These are phyloP conservation scores for Leptographium flavum DNA, from an alignment of 2,329 filamentous ascomycete genomes.

Conservation along the genomic window DNA sequence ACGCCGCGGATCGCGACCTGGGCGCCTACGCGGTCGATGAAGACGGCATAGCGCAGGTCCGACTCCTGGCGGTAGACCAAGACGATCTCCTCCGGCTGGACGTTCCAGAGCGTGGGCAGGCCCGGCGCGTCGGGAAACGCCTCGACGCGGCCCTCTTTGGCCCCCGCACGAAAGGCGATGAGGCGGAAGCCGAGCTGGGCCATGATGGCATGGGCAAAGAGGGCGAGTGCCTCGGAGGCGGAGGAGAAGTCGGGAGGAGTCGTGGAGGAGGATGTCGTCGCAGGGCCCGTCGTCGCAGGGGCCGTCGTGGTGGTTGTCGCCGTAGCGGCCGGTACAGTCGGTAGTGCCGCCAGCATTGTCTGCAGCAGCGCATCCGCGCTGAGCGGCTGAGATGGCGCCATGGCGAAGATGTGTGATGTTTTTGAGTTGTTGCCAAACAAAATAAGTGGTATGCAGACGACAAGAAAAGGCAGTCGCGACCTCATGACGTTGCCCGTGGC, in stretches of 20 bases:
- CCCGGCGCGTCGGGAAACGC: constrained; percentile 19
- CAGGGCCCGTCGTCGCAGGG: neutral
- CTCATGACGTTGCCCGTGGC: neutral
- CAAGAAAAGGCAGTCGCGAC: neutral
- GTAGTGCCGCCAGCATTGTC: constrained; percentile 45
- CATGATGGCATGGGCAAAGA: constrained; percentile 78
- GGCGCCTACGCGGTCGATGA: constrained; percentile 65
- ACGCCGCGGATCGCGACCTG: constrained; percentile 77
- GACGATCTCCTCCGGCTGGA: constrained; percentile 52
- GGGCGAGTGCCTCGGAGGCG: constrained; percentile 68
- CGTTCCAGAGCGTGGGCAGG: constrained; percentile 73
- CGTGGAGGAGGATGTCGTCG: neutral
- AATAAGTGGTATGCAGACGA: too few relatives aligned
- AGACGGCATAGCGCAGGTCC: constrained; percentile 69
- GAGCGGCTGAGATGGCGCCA: constrained; percentile 17
- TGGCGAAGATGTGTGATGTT: too few relatives aligned
- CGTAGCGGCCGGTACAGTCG: constrained; percentile 12
- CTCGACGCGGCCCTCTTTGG: constrained; percentile 41
- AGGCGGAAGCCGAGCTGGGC: constrained; percentile 65
- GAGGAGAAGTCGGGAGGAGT: constrained; percentile 45
- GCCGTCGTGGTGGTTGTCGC: neutral
- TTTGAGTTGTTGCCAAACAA: too few relatives aligned
- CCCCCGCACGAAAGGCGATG: too few relatives aligned
- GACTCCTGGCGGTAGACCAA: constrained; percentile 89
- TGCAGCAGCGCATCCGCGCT: constrained; percentile 32